Evolutionary conservation across 192 early-diverging fungal species (phyloP).

Genomic region (Coemansia reversa): DNA sequence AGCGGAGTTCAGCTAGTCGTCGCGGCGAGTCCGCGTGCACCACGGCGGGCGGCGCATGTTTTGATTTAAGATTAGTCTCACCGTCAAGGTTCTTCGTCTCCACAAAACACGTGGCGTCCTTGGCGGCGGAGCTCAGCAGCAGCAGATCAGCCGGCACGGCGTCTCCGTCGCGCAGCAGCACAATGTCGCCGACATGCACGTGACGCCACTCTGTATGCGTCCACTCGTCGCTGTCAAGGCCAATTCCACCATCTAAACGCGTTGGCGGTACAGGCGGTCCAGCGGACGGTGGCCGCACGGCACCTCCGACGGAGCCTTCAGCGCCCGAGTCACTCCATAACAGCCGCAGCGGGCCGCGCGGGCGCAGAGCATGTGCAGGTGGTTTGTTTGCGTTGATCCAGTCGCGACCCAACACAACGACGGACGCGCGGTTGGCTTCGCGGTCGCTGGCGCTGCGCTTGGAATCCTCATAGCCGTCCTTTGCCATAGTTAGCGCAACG

Average conservation of each 20-base stretch:
- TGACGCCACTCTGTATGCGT: slow-evolving; percentile 73
- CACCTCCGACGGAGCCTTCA: slow-evolving; percentile 40
- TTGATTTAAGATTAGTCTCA: slow-evolving; percentile 95
- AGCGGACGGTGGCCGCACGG: background rate
- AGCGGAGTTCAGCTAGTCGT: slow-evolving; percentile 61
- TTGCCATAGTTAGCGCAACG: slow-evolving; percentile 72
- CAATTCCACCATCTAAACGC: slow-evolving; percentile 14
- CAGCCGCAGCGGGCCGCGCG: slow-evolving; percentile 47
- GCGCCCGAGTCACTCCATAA: slow-evolving; percentile 47
- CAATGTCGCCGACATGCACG: slow-evolving; percentile 85
- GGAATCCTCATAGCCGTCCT: slow-evolving; percentile 93
- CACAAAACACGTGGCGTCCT: slow-evolving; percentile 84
- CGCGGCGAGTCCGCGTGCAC: slow-evolving; percentile 55
- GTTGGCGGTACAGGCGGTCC: background rate
- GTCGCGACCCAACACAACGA: slow-evolving; percentile 48
- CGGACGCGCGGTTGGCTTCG: slow-evolving; percentile 71
- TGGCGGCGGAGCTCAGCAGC: slow-evolving; percentile 80
- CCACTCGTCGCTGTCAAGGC: slow-evolving; percentile 56
- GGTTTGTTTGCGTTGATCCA: slow-evolving; percentile 69
- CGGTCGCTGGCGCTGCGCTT: slow-evolving; percentile 82
- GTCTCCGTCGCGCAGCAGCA: slow-evolving; percentile 80
- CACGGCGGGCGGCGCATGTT: slow-evolving; percentile 66
- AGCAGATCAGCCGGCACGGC: slow-evolving; percentile 90
- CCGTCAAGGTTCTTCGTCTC: slow-evolving; percentile 99
- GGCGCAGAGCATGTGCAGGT: slow-evolving; percentile 28